These are phyloP conservation scores for Cladosporium colombiae DNA, from an alignment of 2,329 filamentous ascomycete species.

Conservation along the genomic window DNA sequence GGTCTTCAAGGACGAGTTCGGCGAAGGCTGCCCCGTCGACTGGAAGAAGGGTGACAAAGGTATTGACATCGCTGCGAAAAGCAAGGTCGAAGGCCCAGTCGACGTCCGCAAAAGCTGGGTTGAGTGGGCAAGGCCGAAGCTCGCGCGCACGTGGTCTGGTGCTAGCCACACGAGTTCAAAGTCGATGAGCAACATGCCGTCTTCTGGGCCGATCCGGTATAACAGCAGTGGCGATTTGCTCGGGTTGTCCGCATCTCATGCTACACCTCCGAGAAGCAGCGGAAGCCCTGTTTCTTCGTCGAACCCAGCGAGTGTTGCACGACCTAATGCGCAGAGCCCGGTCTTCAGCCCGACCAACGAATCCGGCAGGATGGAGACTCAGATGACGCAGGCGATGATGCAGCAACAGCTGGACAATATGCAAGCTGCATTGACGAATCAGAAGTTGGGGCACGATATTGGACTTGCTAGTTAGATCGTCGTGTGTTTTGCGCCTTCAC, in stretches of 20 bases:
- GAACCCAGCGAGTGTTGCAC: neutral
- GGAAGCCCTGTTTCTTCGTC: conserved; percentile 3
- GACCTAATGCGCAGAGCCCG: conserved; percentile 21
- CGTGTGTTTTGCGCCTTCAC: neutral
- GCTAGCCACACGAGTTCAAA: conserved; percentile 23
- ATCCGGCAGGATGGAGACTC: conserved; percentile 19
- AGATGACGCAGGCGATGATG: conserved; percentile 32
- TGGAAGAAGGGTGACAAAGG: conserved; percentile 38
- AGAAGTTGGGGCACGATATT: conserved; percentile 22
- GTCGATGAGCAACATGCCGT: conserved; percentile 14
- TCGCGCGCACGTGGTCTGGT: conserved; percentile 34
- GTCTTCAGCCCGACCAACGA: conserved; percentile 30
- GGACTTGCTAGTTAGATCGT: conserved; percentile 26
- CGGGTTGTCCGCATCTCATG: neutral
- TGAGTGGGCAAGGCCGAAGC: conserved; percentile 37
- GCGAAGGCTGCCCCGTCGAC: conserved; percentile 40
- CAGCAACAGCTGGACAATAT: conserved; percentile 34
- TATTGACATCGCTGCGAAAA: conserved; percentile 30
- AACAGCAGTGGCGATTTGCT: conserved; percentile 16
- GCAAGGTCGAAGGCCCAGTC: conserved; percentile 30
- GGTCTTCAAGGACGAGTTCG: conserved; percentile 47
- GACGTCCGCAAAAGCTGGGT: conserved; percentile 35
- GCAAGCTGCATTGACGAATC: conserved; percentile 32
- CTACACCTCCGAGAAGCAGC: conserved; percentile 10
- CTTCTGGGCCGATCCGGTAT: conserved; percentile 6